Conservation (phyloP, 2,329 filamentous ascomycete genomes). For the Exophiala lecanii-corni region DNA sequence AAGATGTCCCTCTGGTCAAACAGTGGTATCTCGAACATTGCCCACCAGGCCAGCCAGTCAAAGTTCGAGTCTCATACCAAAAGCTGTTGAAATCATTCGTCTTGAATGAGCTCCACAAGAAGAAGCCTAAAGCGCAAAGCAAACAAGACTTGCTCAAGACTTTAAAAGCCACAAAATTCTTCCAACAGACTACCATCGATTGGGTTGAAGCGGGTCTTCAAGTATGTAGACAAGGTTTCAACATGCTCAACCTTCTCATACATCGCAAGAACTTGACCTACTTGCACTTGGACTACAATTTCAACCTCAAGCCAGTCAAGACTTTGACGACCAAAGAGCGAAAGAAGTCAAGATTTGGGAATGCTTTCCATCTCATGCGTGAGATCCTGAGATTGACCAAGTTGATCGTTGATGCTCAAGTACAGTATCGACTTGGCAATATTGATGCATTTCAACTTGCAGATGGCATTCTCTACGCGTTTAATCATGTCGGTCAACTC, state of each 20-base stretch:
- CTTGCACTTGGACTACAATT: slow-evolving; percentile 97
- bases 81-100: slow-evolving; percentile 96
- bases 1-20: slow-evolving; percentile 94
- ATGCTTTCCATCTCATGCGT: slow-evolving; percentile 98
- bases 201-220: slow-evolving; percentile 99
- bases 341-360: slow-evolving; percentile 98
- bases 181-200: slow-evolving; percentile 98
- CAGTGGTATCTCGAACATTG: slow-evolving; percentile 98
- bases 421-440: slow-evolving; percentile 94
- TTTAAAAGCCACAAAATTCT: slow-evolving; percentile 95
- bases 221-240: slow-evolving; percentile 96
- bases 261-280: slow-evolving; percentile 98
- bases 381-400: slow-evolving; percentile 95
- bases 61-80: slow-evolving; percentile 96
- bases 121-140: slow-evolving; percentile 89
- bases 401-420: slow-evolving; percentile 95
- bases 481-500: slow-evolving; percentile 96
- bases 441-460: slow-evolving; percentile 98
- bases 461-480: slow-evolving; percentile 97
- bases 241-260: slow-evolving; percentile 97
- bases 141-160: slow-evolving; percentile 88
- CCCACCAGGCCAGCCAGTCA: slow-evolving; percentile 84
- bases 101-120: slow-evolving; percentile 93
- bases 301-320: slow-evolving; percentile 98
- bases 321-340: slow-evolving; percentile 97